Evolutionary conservation across 2,329 filamentous ascomycete species (phyloP), one percentile per base, ranked within the genome.

Genomic region (Nothomitra cinnamomea): DNA sequence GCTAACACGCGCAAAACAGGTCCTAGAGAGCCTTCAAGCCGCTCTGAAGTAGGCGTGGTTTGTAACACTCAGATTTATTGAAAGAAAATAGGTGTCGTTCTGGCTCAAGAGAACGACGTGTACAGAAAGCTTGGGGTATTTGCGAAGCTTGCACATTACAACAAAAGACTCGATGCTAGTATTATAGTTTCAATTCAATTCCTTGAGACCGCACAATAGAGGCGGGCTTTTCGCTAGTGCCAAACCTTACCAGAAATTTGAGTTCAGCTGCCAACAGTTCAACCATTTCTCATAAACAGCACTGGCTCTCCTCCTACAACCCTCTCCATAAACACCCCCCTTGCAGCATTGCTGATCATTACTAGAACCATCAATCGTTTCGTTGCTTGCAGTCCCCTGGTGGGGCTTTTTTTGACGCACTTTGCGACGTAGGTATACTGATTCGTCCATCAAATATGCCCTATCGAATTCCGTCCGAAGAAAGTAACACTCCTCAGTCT

Each of bases 11-110:
- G 45, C 42, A 51, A 45, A 59, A 17, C 41, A 89, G 85, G 83
- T 90, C 65, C 77, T 92, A 63, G 86, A 92, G 78, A 85, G 79
- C 68, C 77, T 92, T 64, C 82, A 88, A 72, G 80, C 82, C 63
- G 79, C 77, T 63, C 75, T 90, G 67, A 90, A 89, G 78, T 89
- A 87, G 50, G 36, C 24, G 15, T 13, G 21, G 6, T 21, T 13
- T 21, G 21, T 12, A 10, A 49, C 7, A 41, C 13, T 5, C 3
- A 41, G 38, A 41, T 17, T 7, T 17, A 17, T 32, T 12, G 21
- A 35, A 7, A 35, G 17, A 49, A 47, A 49, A 24, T 19, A 19
- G 19, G 45, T 19, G 45, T 32, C n/a, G 17, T 32, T 15, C 45
- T 17, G 15, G 12, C 12, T 17, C 15, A 2, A 32, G 45, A 35